These are phyloP conservation scores for Ganoderma sp. DNA, from an alignment of 1,284 basidiomycete genomes.

Conservation along the genomic window DNA sequence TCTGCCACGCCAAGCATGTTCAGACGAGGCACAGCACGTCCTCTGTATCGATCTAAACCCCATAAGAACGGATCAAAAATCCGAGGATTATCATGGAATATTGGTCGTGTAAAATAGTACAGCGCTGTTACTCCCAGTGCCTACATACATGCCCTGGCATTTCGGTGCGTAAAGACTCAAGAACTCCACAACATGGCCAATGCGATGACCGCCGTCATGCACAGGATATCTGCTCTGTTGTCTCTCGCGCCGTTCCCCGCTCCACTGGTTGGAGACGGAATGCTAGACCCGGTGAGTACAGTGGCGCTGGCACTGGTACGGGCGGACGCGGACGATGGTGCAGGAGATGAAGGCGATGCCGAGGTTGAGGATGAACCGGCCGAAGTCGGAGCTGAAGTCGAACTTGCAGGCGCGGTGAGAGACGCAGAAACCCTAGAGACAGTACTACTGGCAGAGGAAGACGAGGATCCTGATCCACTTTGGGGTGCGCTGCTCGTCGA, in stretches of 20 bases:
- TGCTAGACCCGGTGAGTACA: background rate
- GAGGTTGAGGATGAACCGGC: background rate
- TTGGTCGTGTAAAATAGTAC: background rate
- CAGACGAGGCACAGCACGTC: no score
- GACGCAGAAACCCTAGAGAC: background rate
- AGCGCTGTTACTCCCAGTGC: background rate
- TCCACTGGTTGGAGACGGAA: background rate
- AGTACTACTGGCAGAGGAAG: background rate
- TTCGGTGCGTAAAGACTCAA: background rate
- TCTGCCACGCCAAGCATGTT: no score
- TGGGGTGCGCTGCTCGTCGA: background rate
- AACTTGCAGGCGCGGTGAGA: background rate
- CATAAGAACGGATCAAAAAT: background rate
- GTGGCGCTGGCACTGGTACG: background rate
- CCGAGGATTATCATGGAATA: background rate
- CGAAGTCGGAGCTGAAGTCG: background rate
- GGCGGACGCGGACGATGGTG: background rate
- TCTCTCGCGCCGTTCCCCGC: background rate
- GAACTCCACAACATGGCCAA: background rate
- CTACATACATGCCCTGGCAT: background rate
- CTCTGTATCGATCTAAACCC: background rate
- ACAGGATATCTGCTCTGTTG: background rate
- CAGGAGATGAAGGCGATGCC: background rate
- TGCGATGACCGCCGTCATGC: background rate
- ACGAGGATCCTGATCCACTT: background rate